These are phyloP conservation scores for Verticillium albo-atrum DNA, from an alignment of 2,329 filamentous ascomycete genomes.

Conservation along the genomic window DNA sequence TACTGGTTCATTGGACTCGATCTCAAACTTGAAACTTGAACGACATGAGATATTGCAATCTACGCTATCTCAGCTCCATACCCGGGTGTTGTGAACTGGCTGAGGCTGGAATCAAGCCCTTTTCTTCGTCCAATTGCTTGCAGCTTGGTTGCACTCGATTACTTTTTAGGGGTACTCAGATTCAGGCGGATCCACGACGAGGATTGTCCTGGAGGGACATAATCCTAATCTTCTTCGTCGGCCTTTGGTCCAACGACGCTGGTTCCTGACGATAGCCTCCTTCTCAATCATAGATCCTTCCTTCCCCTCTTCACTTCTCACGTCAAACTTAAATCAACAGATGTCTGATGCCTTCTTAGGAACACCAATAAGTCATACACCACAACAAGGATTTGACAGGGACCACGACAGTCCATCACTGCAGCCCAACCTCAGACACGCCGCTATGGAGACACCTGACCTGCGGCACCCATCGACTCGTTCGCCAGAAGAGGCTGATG, in stretches of 20 bases:
- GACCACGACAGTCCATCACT: neutral
- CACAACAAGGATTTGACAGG: neutral
- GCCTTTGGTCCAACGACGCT: too few species aligned
- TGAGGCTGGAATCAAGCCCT: too few species aligned
- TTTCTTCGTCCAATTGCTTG: too few species aligned
- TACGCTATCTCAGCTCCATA: too few species aligned
- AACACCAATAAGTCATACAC: neutral
- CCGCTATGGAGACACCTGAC: neutral
- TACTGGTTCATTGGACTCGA: too few species aligned
- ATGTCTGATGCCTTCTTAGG: neutral
- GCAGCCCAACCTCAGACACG: neutral
- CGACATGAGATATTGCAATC: too few species aligned
- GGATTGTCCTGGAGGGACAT: too few species aligned
- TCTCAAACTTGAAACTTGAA: too few species aligned
- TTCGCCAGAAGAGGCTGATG: constrained; percentile 11
- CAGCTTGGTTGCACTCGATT: too few species aligned
- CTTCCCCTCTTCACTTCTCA: neutral
- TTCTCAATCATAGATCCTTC: neutral
- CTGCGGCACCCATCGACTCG: neutral
- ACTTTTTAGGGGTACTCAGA: neutral
- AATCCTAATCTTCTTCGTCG: too few species aligned
- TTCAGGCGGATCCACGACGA: too few species aligned
- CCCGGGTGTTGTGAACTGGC: too few species aligned
- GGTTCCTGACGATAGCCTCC: neutral
- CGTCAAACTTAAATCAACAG: neutral